Evolutionary conservation across 306 rosid species (phyloP).

Genomic region (Vicia faba): DNA sequence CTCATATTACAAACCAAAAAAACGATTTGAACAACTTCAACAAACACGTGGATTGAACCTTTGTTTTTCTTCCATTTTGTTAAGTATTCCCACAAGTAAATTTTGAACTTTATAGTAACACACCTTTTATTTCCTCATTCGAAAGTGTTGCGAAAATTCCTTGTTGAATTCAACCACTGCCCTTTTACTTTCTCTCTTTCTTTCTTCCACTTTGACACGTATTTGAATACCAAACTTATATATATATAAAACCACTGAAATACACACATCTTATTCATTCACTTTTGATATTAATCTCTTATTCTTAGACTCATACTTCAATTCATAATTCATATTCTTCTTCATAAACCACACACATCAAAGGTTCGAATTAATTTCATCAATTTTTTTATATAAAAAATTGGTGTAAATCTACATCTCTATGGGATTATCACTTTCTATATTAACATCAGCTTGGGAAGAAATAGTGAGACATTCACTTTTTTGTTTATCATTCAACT

Average conservation of each 20-base stretch:
- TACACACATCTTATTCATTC: constrained; percentile 28
- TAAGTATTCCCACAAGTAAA: background rate
- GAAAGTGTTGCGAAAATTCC: constrained; percentile 28
- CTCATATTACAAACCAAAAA: background rate
- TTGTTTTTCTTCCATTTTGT: background rate
- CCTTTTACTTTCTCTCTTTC: background rate
- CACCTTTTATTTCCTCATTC: constrained; percentile 20
- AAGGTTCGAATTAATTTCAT: constrained; percentile 28
- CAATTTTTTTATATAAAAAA: constrained; percentile 1
- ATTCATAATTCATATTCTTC: constrained; percentile 12
- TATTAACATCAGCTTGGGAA: constrained; percentile 59
- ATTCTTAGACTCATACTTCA: constrained; percentile 27
- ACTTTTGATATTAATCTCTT: background rate
- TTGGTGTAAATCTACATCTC: constrained; percentile 6
- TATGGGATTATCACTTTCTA: constrained; percentile 72
- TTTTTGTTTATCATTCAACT: constrained; percentile 38
- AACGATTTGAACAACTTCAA: constrained; percentile 54
- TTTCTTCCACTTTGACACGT: constrained; percentile 55
- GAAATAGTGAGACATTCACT: constrained; percentile 47
- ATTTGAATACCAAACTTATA: constrained; percentile 41
- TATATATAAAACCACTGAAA: constrained; percentile 38
- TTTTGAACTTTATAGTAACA: constrained; percentile 27
- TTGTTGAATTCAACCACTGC: constrained; percentile 50
- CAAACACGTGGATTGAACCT: constrained; percentile 58
- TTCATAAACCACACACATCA: constrained; percentile 28